A percentile compares a stretch with the other conserved stretches of the same genome.
These are phyloP conservation scores for Fragaria ananassa DNA, from an alignment of 306 rosid genomes.

Conservation along the genomic window DNA sequence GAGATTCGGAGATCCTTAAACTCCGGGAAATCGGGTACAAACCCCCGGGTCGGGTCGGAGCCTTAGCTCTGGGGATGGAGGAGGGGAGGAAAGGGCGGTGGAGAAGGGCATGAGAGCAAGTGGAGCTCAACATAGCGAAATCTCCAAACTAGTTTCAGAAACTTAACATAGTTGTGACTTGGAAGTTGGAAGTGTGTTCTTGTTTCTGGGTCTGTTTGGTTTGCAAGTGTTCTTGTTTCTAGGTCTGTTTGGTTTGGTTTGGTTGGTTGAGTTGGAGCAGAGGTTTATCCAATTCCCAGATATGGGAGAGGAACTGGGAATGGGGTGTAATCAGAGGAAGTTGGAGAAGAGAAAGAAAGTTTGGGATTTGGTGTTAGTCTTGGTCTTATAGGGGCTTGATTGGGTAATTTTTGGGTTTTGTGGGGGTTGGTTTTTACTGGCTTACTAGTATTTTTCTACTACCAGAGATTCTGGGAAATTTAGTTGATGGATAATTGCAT, in stretches of 20 bases:
- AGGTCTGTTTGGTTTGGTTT: not conserved
- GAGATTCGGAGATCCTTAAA: conserved; percentile 61
- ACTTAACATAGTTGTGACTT: not conserved
- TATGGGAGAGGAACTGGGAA: conserved; percentile 2
- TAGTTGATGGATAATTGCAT: not conserved
- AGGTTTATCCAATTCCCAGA: conserved; percentile 12
- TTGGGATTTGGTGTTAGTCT: not conserved
- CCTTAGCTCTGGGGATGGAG: conserved; percentile 36
- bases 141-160: conserved; percentile 19
- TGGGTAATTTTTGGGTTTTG: not conserved
- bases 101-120: conserved; percentile 45
- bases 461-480: not conserved
- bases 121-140: conserved; percentile 58
- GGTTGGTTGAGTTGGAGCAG: not conserved
- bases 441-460: not conserved
- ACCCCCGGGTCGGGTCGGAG: conserved; percentile 32
- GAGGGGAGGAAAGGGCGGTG: conserved; percentile 48
- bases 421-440: not conserved
- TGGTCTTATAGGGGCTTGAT: not conserved
- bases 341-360: conserved; percentile 4
- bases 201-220: not conserved
- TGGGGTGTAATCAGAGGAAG: not conserved
- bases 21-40: conserved; percentile 39
- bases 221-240: not conserved
- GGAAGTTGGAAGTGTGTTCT: not conserved